Percentiles rank a stretch among this genome's conserved stretches.
phyloP scores from a whole-genome alignment of 345 rosid genomes.

The Xanthoceras sorbifolium region DNA sequence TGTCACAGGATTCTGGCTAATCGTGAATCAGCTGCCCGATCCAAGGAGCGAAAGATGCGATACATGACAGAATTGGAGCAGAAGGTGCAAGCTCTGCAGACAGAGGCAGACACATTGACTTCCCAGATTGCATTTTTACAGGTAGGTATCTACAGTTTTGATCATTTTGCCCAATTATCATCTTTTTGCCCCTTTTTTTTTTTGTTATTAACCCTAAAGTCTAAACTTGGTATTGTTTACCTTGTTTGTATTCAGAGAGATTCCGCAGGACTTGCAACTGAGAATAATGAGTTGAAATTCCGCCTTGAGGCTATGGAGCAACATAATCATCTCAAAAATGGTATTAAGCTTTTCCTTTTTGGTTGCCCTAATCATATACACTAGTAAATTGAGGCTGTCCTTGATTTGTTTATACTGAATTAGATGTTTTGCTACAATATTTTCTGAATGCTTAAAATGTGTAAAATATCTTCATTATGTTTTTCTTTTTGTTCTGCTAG shows the following conservation, averaged over 20 bases:
- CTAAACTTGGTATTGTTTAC: not conserved
- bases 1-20: slow-evolving; percentile 78
- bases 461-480: not conserved
- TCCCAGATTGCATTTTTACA: slow-evolving; percentile 81
- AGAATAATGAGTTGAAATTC: slow-evolving; percentile 61
- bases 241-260: slow-evolving; percentile 42
- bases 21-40: slow-evolving; percentile 84
- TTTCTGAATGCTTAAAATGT: not conserved
- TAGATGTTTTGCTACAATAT: not conserved
- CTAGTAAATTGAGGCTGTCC: not conserved
- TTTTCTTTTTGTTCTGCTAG: not conserved
- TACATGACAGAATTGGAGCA: slow-evolving; percentile 79
- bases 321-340: slow-evolving; percentile 61
- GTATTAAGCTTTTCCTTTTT: slow-evolving; percentile 24
- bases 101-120: slow-evolving; percentile 79
- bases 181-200: not conserved
- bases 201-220: not conserved
- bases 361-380: not conserved
- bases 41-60: slow-evolving; percentile 80
- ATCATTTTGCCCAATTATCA: not conserved
- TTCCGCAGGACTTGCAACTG: slow-evolving; percentile 41
- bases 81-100: slow-evolving; percentile 84
- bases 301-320: slow-evolving; percentile 70
- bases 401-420: too few species aligned
- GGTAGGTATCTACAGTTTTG: slow-evolving; percentile 33